Base-by-base conservation (phyloP, 257 asterid genomes). In the Fraxinus anomala region DNA sequence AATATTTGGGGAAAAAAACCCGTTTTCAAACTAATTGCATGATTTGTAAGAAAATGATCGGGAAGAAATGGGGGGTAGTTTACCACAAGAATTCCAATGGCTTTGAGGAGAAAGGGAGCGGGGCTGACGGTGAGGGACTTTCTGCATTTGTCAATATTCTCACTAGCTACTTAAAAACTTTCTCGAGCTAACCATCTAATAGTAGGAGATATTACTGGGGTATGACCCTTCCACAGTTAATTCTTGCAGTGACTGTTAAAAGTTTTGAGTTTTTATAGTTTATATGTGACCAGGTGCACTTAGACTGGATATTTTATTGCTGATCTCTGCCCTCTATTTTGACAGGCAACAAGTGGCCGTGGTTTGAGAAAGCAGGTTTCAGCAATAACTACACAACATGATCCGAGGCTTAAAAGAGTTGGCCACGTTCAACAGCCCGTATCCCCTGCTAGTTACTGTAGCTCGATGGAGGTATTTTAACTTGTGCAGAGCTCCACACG, bases 401-500 rank as follows among this genome's bases (percentile, higher is more conserved):
- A 73, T 76, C 85, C 74, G 40, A 83, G 87, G 68, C 63, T 79
- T 33, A 82, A 75, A 44, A 83, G 82, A 78, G 85, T 72, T 78
- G 85, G 40, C 30, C 87, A 79, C 73, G 80, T 82, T 77, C 88
- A 83, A 12, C 86, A 79, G 78, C 86, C 88, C 73, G 79, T 80
- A 54, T 88, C 95, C 76, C 85, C 96, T 1, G 88, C 88, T 80
- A 88, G 89, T 84, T 87, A 82, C 77, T 81, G 90, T 59, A 87
- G 91, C 89, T 87, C 97, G 5, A 82, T 77, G 91, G 93, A 94
- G 98, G 98, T 94, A 86, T 17, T 13, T 76, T 66, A 17, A 19
- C 47, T 78, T 56, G 73, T 65, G 10, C 6, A 0, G 67, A 39
- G 59, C 66, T 61, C n/a, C 70, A 63, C 14, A 28, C 42, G 12